These are phyloP conservation scores for Pseudoturritis turrita DNA, from an alignment of 345 rosid genomes.

Conservation along the genomic window DNA sequence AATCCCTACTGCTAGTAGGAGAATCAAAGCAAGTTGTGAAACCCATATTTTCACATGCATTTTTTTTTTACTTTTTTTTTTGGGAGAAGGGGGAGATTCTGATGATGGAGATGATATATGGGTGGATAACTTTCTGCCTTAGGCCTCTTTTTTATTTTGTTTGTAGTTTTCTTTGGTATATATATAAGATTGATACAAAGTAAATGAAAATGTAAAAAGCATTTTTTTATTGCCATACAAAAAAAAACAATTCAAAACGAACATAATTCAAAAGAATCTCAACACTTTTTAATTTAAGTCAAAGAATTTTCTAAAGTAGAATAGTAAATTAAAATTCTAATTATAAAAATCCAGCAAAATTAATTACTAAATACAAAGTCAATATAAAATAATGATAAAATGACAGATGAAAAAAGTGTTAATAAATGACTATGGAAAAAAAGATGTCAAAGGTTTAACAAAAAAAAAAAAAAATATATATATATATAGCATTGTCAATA, in stretches of 20 bases:
- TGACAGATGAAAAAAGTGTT: background rate
- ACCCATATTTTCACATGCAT: constrained; percentile 6
- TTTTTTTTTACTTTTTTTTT: background rate
- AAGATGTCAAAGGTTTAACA: too few relatives aligned
- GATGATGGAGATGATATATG: background rate
- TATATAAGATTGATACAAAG: background rate
- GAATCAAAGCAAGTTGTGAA: background rate
- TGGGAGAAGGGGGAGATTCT: background rate
- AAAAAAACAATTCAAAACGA: background rate
- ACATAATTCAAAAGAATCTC: background rate
- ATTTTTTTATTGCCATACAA: background rate
- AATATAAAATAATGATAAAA: background rate
- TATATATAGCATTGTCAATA: too few relatives aligned
- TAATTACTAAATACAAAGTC: background rate
- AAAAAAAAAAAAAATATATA: too few relatives aligned
- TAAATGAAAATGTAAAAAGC: background rate
- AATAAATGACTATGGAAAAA: background rate
- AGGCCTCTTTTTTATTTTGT: background rate
- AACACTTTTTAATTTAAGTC: background rate
- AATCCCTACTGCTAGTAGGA: constrained; percentile 12
- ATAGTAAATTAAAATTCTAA: too few relatives aligned
- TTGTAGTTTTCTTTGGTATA: background rate
- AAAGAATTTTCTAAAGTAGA: background rate
- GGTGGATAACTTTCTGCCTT: background rate
- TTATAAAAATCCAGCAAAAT: too few relatives aligned